phyloP scores from a whole-genome alignment of 495 filamentous ascomycete species.

The Parathielavia appendiculata region DNA sequence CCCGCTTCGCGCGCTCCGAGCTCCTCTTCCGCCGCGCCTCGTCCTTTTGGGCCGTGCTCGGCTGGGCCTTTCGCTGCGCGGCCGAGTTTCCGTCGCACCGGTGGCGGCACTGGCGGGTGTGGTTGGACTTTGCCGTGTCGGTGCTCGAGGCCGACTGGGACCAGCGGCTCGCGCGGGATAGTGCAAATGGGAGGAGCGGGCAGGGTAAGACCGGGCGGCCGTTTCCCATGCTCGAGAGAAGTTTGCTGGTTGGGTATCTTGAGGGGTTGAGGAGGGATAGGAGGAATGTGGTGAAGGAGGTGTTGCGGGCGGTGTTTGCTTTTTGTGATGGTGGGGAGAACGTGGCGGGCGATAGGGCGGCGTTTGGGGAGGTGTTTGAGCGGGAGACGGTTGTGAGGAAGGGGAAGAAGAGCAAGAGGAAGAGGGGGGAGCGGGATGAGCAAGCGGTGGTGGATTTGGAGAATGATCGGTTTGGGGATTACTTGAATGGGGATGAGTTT shows the following conservation, averaged over 20 bases:
- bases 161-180: constrained; percentile 44
- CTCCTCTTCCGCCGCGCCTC: constrained; percentile 67
- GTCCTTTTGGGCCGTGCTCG: constrained; percentile 85
- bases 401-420: constrained; percentile 47
- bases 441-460: constrained; percentile 40
- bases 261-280: constrained; percentile 33
- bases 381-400: constrained; percentile 40
- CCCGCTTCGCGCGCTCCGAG: constrained; percentile 55
- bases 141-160: constrained; percentile 71
- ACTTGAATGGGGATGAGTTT: constrained; percentile 36
- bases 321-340: constrained; percentile 36
- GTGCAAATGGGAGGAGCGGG: neutral
- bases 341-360: constrained; percentile 27
- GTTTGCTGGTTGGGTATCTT: constrained; percentile 26
- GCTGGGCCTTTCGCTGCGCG: constrained; percentile 93
- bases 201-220: neutral
- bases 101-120: constrained; percentile 79
- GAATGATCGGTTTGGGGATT: constrained; percentile 42
- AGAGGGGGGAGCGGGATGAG: constrained; percentile 31
- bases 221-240: constrained; percentile 31
- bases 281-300: constrained; percentile 32
- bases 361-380: constrained; percentile 48
- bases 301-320: constrained; percentile 38
- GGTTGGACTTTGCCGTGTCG: constrained; percentile 76
- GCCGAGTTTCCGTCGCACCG: constrained; percentile 54